phyloP scores from a whole-genome alignment of 2,329 filamentous ascomycete species.

The Diaporthe sp. region DNA sequence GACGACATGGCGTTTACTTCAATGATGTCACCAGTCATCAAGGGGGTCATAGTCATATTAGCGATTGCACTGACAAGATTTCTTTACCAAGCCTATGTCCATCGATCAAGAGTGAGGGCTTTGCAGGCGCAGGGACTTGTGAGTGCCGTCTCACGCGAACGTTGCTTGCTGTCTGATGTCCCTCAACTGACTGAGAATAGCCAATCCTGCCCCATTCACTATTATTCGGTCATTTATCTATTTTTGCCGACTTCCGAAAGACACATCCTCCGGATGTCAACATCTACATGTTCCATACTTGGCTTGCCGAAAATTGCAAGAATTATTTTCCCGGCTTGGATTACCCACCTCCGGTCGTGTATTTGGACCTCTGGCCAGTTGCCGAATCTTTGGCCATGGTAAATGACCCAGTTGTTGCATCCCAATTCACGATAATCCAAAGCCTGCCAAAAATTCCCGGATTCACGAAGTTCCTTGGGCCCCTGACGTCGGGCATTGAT shows the following conservation, averaged over 20 bases:
- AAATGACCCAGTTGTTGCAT: background rate
- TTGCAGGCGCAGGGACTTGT: background rate
- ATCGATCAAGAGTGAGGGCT: background rate
- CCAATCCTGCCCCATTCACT: background rate
- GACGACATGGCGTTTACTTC: background rate
- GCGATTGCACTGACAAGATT: background rate
- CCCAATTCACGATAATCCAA: background rate
- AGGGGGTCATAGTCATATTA: background rate
- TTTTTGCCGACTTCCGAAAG: background rate
- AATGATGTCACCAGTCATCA: background rate
- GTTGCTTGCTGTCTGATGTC: background rate
- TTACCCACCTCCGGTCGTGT: background rate
- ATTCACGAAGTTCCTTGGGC: background rate
- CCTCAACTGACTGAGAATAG: background rate
- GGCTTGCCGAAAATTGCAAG: background rate
- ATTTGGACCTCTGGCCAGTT: background rate
- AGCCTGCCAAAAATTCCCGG: background rate
- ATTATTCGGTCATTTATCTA: background rate
- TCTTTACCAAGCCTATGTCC: background rate
- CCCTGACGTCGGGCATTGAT: background rate
- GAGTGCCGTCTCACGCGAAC: background rate
- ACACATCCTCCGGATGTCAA: background rate
- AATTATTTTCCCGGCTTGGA: background rate
- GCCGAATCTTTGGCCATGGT: background rate
- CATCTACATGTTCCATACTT: background rate